Conservation (phyloP, 1,139 yeast genomes). For the Zygoascus meyerae region DNA sequence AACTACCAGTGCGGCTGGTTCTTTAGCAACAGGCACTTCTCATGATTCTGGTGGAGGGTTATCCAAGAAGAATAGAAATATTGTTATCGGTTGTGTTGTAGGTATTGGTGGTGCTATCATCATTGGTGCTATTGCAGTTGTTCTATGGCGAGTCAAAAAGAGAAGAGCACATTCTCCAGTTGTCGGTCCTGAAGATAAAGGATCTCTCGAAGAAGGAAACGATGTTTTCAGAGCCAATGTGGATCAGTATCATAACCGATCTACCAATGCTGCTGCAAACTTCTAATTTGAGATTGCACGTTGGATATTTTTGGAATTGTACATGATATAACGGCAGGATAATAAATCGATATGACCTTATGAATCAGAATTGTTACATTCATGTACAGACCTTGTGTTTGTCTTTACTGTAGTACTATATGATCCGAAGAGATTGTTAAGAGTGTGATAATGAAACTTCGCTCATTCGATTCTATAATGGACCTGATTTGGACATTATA, state of each 20-base stretch:
- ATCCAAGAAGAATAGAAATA: slow-evolving; percentile 25
- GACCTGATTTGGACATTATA: too few species aligned
- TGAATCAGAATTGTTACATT: too few species aligned
- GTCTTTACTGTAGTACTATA: too few species aligned
- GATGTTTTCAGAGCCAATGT: slow-evolving; percentile 36
- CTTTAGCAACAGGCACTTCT: slow-evolving; percentile 19
- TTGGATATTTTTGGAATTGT: neutral
- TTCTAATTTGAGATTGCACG: slow-evolving; percentile 21
- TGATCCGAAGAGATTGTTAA: too few species aligned
- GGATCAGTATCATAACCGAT: slow-evolving; percentile 34
- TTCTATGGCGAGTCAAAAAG: slow-evolving; percentile 24
- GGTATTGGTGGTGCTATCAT: slow-evolving; percentile 32
- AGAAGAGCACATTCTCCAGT: slow-evolving; percentile 12
- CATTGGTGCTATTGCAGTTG: slow-evolving; percentile 26
- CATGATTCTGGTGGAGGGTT: slow-evolving; percentile 21
- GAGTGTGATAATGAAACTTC: too few species aligned
- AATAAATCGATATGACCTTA: too few species aligned
- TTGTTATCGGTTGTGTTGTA: slow-evolving; percentile 31
- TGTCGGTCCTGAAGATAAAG: slow-evolving; percentile 14
- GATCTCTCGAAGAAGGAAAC: slow-evolving; percentile 25
- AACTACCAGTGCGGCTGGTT: slow-evolving; percentile 14
- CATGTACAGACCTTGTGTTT: too few species aligned
- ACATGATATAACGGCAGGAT: neutral
- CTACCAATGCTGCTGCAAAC: slow-evolving; percentile 34
- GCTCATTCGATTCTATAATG: too few species aligned